Base-by-base conservation (phyloP, 345 rosid genomes). In the Bruguiera sexangula region DNA sequence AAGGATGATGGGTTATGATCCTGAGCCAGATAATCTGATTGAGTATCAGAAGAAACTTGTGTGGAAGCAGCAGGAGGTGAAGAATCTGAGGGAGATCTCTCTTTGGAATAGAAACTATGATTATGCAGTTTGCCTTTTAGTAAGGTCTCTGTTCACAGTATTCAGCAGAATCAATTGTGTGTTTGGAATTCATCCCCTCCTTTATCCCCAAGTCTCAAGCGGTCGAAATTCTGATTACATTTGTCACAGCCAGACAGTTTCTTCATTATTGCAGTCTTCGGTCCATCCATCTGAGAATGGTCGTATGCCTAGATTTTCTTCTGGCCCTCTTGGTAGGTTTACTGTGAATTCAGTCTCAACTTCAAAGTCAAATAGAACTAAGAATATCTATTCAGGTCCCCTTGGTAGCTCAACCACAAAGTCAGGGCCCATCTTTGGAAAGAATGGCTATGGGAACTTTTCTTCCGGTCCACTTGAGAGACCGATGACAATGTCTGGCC, bases 21-120 rank as follows among this genome's bases (percentile, higher is more conserved):
- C 82, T 18, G 89, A 83, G 36, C 85, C 85, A 5, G 91, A 83
- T 31, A 87, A 70, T 82, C 69, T 88, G 43, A 73, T 80, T 60
- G 92, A 92, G 63, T 87, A 73, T 77, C 86, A 87, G 73, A 92
- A 87, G 78, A 90, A 92, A 78, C 87, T 88, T 21, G 75, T 75
- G 8, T 88, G 94, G 98, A 95, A 95, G 85, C 85, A 71, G 73
- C 98, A 87, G 0, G 96, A 92, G 78, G 93, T 95, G 63, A 95
- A 81, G 87, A 84, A 64, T 77, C 68, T 95, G 76, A 83, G 78
- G 78, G 91, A 82, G 64, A 80, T 73, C 13, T 95, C 99, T 29
- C 89, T 95, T 60, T 95, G 99, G 99, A 90, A 81, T 75, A 90
- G 79, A 78, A 92, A 84, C 69, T 86, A 86, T 75, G 96, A 95